Percentiles rank a stretch among this genome's conserved stretches.
These are phyloP conservation scores for Thielaviopsis punctulata DNA, from an alignment of 2,329 filamentous ascomycete species.

Conservation along the genomic window DNA sequence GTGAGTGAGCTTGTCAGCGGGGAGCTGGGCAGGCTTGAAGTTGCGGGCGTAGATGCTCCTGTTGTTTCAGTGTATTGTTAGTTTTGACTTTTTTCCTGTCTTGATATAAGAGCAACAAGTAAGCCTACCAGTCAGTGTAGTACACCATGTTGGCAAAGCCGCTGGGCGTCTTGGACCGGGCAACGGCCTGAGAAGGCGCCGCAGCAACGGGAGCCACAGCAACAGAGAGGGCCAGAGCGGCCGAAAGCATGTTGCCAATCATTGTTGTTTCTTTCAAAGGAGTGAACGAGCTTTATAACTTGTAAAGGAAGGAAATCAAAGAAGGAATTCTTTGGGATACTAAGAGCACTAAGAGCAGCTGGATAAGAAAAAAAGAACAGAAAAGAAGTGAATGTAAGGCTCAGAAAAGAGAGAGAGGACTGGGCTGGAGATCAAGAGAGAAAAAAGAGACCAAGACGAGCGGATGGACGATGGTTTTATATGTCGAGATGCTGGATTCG, in stretches of 20 bases:
- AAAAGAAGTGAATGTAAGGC: not conserved
- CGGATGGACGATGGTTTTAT: not conserved
- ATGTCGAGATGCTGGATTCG: not conserved
- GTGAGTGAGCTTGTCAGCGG: constrained; percentile 53
- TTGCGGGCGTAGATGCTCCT: constrained; percentile 60
- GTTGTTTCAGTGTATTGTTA: too few relatives aligned
- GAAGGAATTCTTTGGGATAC: not conserved
- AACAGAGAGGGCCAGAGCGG: constrained; percentile 2
- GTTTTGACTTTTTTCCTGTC: too few relatives aligned
- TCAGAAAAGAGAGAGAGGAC: not conserved
- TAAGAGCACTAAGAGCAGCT: too few relatives aligned
- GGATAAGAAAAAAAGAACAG: not conserved
- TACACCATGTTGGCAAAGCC: constrained; percentile 11
- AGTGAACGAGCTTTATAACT: not conserved
- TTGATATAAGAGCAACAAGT: too few relatives aligned
- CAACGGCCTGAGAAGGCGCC: not conserved
- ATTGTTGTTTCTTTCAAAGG: not conserved
- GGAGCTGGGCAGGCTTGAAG: constrained; percentile 55
- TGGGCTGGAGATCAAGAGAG: not conserved
- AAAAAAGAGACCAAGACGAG: not conserved
- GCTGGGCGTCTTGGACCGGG: not conserved
- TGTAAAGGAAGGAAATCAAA: not conserved
- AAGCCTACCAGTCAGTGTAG: constrained; percentile 11
- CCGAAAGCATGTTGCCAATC: constrained; percentile 1
- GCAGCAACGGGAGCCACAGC: not conserved